Percentiles rank a stretch among this genome's conserved stretches.
phyloP scores from a whole-genome alignment of 768 basidiomycete genomes.

The Pholiota microspora region DNA sequence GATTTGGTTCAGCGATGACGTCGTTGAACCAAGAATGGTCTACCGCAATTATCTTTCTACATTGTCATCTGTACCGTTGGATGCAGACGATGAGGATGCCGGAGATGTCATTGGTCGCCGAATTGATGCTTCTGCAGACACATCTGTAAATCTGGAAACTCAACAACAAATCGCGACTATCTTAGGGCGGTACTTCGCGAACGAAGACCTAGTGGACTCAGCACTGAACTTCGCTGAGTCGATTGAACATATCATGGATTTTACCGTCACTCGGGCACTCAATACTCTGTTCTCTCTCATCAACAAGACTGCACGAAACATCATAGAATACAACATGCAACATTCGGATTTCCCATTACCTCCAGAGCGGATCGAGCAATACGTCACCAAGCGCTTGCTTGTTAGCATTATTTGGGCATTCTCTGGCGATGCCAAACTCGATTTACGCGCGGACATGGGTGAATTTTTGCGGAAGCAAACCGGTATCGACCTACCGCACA shows the following conservation, averaged over 20 bases:
- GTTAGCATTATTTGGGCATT: conserved; percentile 98
- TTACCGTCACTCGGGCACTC: conserved; percentile 86
- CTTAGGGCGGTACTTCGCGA: conserved; percentile 79
- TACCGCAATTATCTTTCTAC: conserved; percentile 85
- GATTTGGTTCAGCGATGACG: conserved; percentile 99
- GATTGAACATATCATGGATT: conserved; percentile 99
- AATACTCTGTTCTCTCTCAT: conserved; percentile 96
- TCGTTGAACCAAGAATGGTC: conserved; percentile 89
- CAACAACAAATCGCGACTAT: conserved; percentile 76
- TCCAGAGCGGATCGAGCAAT: conserved; percentile 83
- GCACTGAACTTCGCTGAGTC: conserved; percentile 78
- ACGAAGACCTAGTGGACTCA: conserved; percentile 76
- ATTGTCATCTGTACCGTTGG: conserved; percentile 71
- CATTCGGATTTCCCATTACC: conserved; percentile 93
- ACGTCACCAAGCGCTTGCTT: conserved; percentile 85
- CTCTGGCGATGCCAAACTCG: conserved; percentile 92
- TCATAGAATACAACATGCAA: conserved; percentile 92
- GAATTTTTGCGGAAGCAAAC: conserved; percentile 83
- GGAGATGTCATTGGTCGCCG: conserved; percentile 63
- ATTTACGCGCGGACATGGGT: conserved; percentile 85
- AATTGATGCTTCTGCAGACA: conserved; percentile 46
- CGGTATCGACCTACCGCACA: conserved; percentile 83
- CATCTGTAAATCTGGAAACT: conserved; percentile 64
- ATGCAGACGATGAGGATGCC: conserved; percentile 85
- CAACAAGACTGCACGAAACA: conserved; percentile 92